Percentiles rank a stretch among this genome's conserved stretches.
phyloP scores from a whole-genome alignment of 179 eudicot genomes.

The Silene noctiflora region DNA sequence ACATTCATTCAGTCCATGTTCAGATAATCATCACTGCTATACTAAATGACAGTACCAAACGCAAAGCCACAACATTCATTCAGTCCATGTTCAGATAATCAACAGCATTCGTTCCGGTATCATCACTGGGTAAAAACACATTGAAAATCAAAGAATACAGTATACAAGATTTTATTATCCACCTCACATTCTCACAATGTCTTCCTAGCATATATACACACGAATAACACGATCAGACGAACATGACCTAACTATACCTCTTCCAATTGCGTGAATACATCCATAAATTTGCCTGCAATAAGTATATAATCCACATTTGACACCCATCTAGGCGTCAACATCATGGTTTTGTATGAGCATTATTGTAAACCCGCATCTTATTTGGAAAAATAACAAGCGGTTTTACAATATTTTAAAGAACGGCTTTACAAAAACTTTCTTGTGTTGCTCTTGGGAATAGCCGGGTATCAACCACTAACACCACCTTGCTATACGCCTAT shows the following conservation, averaged over 20 bases:
- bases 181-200: neutral
- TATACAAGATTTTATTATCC: neutral
- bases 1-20: constrained; percentile 6
- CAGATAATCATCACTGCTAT: neutral
- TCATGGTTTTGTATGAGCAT: too few species aligned
- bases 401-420: too few species aligned
- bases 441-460: neutral
- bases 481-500: neutral
- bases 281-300: neutral
- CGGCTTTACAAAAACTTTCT: too few species aligned
- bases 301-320: neutral
- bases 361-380: too few species aligned
- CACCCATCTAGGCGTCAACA: neutral
- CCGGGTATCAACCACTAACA: neutral
- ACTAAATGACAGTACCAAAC: neutral
- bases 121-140: neutral
- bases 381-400: too few species aligned
- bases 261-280: neutral
- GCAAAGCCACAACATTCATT: neutral
- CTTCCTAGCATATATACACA: neutral
- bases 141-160: neutral
- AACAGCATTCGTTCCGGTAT: neutral
- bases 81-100: neutral
- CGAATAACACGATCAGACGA: neutral
- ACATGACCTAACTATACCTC: neutral